These are phyloP conservation scores for Henckelia pumila DNA, from an alignment of 257 asterid species.

Conservation along the genomic window DNA sequence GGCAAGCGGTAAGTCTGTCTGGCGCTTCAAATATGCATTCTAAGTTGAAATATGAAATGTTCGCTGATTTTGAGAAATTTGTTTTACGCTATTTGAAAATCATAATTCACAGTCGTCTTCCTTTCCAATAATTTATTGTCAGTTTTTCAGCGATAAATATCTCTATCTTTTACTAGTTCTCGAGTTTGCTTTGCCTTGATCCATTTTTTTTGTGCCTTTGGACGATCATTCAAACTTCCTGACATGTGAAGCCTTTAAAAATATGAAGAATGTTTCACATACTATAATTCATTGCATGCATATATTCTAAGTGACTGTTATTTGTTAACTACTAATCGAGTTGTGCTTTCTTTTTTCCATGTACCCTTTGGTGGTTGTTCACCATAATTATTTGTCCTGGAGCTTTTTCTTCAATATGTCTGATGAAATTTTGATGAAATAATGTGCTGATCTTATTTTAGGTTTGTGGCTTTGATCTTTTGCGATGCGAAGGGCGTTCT, in stretches of 20 bases:
- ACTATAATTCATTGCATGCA: neutral
- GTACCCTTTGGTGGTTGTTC: neutral
- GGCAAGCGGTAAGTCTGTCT: constrained; percentile 50
- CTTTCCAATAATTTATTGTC: constrained; percentile 9
- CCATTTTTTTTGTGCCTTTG: neutral
- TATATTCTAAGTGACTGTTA: neutral
- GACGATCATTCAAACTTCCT: neutral
- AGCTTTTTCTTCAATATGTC: neutral
- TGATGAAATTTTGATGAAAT: no score
- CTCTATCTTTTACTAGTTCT: constrained; percentile 7
- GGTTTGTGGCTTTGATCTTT: constrained; percentile 64
- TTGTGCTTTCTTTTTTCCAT: neutral
- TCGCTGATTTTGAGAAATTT: neutral
- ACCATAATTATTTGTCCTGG: neutral
- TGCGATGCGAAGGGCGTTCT: constrained; percentile 59
- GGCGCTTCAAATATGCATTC: neutral
- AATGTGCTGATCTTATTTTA: constrained; percentile 21
- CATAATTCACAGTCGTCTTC: constrained; percentile 3
- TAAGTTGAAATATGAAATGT: neutral
- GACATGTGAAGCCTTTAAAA: neutral
- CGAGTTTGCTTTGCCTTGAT: constrained; percentile 11
- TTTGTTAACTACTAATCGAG: neutral
- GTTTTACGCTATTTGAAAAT: neutral
- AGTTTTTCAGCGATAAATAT: constrained; percentile 15
- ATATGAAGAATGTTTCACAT: neutral